Base-by-base conservation (phyloP, 495 filamentous ascomycete species). In the Aspergillus indologenus region DNA sequence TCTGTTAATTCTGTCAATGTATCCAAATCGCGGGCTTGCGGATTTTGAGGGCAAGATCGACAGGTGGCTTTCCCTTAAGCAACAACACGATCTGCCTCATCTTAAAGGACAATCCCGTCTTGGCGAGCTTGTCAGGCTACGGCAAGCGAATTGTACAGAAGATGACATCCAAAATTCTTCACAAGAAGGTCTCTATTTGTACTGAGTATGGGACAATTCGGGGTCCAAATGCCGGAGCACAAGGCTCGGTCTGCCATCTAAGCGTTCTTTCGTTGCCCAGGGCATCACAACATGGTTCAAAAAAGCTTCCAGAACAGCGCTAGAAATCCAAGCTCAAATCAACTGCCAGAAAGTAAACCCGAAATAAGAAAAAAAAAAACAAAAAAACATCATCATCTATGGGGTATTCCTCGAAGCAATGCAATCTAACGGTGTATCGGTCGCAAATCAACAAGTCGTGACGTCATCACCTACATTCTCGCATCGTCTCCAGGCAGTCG, bases 401-500 rank as follows among this genome's bases (percentile, higher is more conserved):
- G 7, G 34, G 34, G 34, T 40, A 40, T 40, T 15, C 2, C 12
- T 14, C 34, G 12, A 40, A 40, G 34, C 34, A 40, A 40, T 40
- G 34, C 5, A 14, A 2, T 7, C 34, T 40, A 15, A 40, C n/a
- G 12, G 12, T 40, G 5, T 40, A 40, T 40, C 34, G 34, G 12
- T 40, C 34, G 34, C 34, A 14, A 9, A 40, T 40, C 34, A 40
- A 40, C 5, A 40, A 29, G n/a, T 29, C 26, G 53, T 40, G 45
- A 53, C 26, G 34, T 56, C 53, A 61, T 52, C 17, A 50, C n/a
- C 3, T 11, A 59, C 29, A 18, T 7, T 17, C 47, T 18, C 42
- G 11, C 61, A 60, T 64, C 26, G 61, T 64, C 12, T 57, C 54
- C 57, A 47, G 34, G 56, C 68, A 63, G 11, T 29, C 56, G 20